Conservation (phyloP, 768 basidiomycete genomes). For the Mycena amicta region DNA sequence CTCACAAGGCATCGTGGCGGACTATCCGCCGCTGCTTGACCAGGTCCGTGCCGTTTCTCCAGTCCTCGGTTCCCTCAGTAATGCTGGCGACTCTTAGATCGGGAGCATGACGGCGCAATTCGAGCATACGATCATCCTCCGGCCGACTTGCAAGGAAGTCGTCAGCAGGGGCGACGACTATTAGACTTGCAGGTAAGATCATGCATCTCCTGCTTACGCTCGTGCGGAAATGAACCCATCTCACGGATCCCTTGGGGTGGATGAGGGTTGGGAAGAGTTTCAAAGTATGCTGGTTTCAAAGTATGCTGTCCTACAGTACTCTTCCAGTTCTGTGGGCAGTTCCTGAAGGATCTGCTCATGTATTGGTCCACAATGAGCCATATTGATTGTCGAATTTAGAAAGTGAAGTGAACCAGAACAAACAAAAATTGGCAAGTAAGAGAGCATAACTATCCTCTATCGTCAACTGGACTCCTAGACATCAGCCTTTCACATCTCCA, state of each 20-base stretch:
- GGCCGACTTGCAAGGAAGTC: conserved; percentile 84
- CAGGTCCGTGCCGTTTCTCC: conserved; percentile 82
- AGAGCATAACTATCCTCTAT: no score
- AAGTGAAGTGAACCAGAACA: no score
- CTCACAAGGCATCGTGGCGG: conserved; percentile 82
- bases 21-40: conserved; percentile 92
- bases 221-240: background rate
- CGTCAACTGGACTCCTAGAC: no score
- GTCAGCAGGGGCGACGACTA: conserved; percentile 87
- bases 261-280: no score
- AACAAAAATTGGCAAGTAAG: no score
- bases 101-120: conserved; percentile 24
- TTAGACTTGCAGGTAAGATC: conserved; percentile 29
- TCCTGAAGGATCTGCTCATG: no score
- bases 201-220: background rate
- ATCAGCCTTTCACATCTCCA: no score
- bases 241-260: background rate
- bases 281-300: no score
- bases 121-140: conserved; percentile 83
- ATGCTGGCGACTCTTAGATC: conserved; percentile 4
- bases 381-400: no score
- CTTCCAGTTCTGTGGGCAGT: no score
- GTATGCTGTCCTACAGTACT: no score
- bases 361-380: no score
- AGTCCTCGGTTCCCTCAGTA: conserved; percentile 16